phyloP scores from a whole-genome alignment of 306 rosid species.

The Prunus fruticosa region DNA sequence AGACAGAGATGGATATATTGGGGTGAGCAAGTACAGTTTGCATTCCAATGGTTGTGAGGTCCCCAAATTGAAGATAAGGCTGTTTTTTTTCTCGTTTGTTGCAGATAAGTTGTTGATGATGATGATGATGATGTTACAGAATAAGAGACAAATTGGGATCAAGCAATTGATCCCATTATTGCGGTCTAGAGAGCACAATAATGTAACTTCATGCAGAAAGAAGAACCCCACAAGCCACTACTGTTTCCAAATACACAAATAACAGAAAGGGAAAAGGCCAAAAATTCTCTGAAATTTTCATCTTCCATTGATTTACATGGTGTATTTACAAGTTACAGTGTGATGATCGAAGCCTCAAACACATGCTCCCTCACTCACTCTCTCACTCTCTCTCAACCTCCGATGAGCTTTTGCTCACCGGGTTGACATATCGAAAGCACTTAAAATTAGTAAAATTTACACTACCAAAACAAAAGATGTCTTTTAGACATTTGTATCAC shows the following conservation, averaged over 20 bases:
- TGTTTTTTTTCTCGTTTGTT: not conserved
- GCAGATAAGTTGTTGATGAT: not conserved
- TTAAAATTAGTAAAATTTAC: constrained; percentile 63
- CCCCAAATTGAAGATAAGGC: constrained; percentile 15
- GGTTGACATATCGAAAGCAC: constrained; percentile 65
- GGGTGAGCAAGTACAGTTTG: not conserved
- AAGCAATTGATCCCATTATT: constrained; percentile 16
- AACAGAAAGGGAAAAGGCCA: not conserved
- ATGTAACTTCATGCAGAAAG: constrained; percentile 18
- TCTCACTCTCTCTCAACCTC: constrained; percentile 49
- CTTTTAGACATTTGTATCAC: constrained; percentile 51
- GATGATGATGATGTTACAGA: constrained; percentile 4
- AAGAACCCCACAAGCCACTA: constrained; percentile 18
- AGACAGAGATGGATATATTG: too few species aligned
- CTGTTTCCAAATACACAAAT: constrained; percentile 1
- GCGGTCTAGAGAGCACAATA: constrained; percentile 21
- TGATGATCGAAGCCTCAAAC: constrained; percentile 45
- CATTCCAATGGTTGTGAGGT: not conserved
- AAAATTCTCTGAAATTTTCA: constrained; percentile 22
- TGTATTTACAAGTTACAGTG: constrained; percentile 76
- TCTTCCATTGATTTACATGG: constrained; percentile 64
- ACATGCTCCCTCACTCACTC: constrained; percentile 11
- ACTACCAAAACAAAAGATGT: constrained; percentile 40
- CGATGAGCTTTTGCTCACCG: constrained; percentile 59
- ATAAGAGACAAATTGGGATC: constrained; percentile 27